Evolutionary conservation across 495 filamentous ascomycete genomes (phyloP).

Genomic region (Jackrogersella minutella): DNA sequence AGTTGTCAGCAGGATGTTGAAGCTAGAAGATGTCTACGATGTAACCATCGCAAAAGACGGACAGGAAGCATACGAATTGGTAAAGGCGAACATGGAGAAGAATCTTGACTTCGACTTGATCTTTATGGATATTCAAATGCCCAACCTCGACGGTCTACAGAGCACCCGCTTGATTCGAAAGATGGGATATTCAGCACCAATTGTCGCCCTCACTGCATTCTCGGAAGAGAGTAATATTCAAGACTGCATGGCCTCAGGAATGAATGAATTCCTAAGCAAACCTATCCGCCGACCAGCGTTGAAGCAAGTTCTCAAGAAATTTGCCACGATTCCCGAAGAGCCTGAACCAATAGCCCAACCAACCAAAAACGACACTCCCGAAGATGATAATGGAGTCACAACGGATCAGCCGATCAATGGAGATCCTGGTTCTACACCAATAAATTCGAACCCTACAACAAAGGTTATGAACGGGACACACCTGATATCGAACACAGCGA

Average conservation of each 20-base stretch:
- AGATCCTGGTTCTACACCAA: background rate
- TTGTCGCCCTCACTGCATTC: conserved; percentile 91
- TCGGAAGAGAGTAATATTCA: conserved; percentile 89
- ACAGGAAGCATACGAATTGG: conserved; percentile 85
- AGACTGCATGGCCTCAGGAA: conserved; percentile 79
- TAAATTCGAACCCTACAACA: conserved; percentile 5
- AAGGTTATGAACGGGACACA: conserved; percentile 17
- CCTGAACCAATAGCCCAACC: conserved; percentile 50
- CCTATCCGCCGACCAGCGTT: conserved; percentile 84
- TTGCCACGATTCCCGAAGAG: conserved; percentile 64
- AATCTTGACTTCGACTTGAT: conserved; percentile 79
- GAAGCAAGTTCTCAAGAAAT: conserved; percentile 81
- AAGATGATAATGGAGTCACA: conserved; percentile 22
- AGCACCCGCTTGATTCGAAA: conserved; percentile 86
- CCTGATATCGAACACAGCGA: background rate
- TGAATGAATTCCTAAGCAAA: conserved; percentile 78
- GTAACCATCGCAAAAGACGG: conserved; percentile 86
- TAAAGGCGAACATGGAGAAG: conserved; percentile 81
- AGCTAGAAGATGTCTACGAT: conserved; percentile 68
- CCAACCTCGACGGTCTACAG: conserved; percentile 87
- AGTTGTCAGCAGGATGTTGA: conserved; percentile 72
- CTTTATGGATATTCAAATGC: conserved; percentile 97
- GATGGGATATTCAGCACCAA: conserved; percentile 87
- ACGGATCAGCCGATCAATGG: conserved; percentile 20
- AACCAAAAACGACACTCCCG: conserved; percentile 44